Base-by-base conservation (phyloP, 2,329 filamentous ascomycete species). In the Fusarium agapanthi region DNA sequence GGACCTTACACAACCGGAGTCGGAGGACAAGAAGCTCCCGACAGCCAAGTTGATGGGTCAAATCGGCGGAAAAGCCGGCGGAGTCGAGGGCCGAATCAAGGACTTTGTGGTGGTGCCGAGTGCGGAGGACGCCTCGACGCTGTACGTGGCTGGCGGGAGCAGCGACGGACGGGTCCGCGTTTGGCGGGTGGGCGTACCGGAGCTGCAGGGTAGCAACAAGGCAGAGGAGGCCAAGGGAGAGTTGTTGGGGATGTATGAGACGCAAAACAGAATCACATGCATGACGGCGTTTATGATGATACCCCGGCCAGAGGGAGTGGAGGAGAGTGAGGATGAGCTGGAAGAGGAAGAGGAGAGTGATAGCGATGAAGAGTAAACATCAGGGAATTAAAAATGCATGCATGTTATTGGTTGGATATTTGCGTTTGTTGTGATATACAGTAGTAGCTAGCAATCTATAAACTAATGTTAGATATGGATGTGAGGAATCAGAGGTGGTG, bases 221-320 rank as follows among this genome's bases (percentile, higher is more conserved):
- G 79, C 70, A 50, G 78, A 73, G 79, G 58, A 71, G 64, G 74
- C 65, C 55, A 74, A 69, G 69, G 69, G 67, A 35, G 75, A 83
- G 72, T 80, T 97, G 61, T 80, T 97, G 48, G 94, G 91, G 22
- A 90, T 88, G 37, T 96, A 96, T 78, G 92, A 95, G 81, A 97
- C 95, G 28, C 91, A 92, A 50, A 95, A 95, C 80, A 87, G 96
- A 63, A 95, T 98, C 74, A 98, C 95, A 41, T 98, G 96, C 80
- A 79, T 98, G 77, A 91, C 90, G 76, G 92, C 92, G 28, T 98
- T 97, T 84, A 85, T 93, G 71, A 97, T 98, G 94, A 88, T 93
- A 81, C 88, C 90, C 75, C 85, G 87, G 51, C 88, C 89, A 22
- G 89, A 90, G 44, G 88, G 87, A 28, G 84, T 86, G 48, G 90